Percentiles rank a stretch among this genome's conserved stretches.
These are phyloP conservation scores for Tetrapisispora iriomotensis DNA, from an alignment of 805 yeast genomes.

Conservation along the genomic window DNA sequence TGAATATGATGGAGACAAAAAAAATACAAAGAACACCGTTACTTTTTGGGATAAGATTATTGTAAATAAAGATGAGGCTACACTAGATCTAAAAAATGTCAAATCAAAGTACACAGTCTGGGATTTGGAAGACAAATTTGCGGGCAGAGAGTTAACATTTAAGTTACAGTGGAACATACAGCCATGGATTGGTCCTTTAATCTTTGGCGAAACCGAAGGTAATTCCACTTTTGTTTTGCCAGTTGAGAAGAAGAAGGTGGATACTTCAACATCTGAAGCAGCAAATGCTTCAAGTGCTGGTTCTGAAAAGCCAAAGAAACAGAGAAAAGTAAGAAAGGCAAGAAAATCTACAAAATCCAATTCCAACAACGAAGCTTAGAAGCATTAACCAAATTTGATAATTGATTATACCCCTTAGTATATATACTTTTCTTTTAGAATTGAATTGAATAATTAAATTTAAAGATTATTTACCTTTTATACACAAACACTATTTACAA, in stretches of 20 bases:
- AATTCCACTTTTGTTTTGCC: slow-evolving; percentile 7
- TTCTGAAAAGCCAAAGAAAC: slow-evolving; percentile 1
- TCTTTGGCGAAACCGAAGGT: slow-evolving; percentile 49
- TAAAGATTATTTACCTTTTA: background rate
- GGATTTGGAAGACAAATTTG: slow-evolving; percentile 57
- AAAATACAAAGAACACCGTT: slow-evolving; percentile 48
- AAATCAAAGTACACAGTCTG: slow-evolving; percentile 77
- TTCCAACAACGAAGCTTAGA: background rate
- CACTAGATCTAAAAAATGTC: slow-evolving; percentile 39
- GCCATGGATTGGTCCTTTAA: slow-evolving; percentile 77
- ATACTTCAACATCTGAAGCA: background rate
- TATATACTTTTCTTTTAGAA: background rate
- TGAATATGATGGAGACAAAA: slow-evolving; percentile 48
- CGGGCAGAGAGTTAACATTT: slow-evolving; percentile 56
- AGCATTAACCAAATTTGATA: background rate
- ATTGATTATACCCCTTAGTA: background rate
- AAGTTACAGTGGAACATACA: slow-evolving; percentile 85
- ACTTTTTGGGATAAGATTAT: slow-evolving; percentile 90
- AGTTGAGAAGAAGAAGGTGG: slow-evolving; percentile 1
- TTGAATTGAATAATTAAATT: background rate
- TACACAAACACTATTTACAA: slow-evolving; percentile 2
- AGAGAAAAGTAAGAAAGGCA: slow-evolving; percentile 1
- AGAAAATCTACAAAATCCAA: background rate
- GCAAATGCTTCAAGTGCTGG: background rate
- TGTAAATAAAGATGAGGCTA: slow-evolving; percentile 46